phyloP scores from a whole-genome alignment of 2,329 filamentous ascomycete species.

The Cladosporium oxysporum region DNA sequence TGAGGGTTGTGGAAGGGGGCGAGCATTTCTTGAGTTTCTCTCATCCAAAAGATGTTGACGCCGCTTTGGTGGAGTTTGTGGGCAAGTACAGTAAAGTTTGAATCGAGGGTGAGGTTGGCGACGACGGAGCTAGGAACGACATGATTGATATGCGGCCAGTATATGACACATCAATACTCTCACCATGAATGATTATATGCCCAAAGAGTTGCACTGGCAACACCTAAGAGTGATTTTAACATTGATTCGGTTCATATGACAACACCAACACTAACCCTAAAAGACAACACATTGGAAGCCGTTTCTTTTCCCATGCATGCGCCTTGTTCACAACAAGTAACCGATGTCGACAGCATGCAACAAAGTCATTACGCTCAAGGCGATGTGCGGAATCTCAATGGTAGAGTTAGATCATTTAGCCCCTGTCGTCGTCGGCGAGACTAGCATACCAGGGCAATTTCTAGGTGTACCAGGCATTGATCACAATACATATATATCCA shows the following conservation, averaged over 20 bases:
- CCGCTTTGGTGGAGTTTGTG: constrained; percentile 38
- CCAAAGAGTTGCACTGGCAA: neutral
- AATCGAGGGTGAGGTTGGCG: neutral
- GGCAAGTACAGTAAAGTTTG: constrained; percentile 29
- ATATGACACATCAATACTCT: neutral
- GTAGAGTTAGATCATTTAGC: neutral
- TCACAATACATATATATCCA: too few species aligned
- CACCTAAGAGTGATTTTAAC: neutral
- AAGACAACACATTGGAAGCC: neutral
- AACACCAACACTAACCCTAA: neutral
- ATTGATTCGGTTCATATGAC: neutral
- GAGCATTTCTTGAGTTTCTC: constrained; percentile 53
- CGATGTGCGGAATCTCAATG: neutral
- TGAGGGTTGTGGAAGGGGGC: constrained; percentile 50
- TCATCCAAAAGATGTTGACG: constrained; percentile 49
- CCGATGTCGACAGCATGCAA: neutral
- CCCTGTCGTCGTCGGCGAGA: neutral
- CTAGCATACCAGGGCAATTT: too few species aligned
- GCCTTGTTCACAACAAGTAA: neutral
- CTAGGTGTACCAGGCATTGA: too few species aligned
- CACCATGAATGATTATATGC: neutral
- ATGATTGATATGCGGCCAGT: neutral
- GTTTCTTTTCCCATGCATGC: neutral
- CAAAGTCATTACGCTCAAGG: neutral
- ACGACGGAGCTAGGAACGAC: neutral